Evolutionary conservation across 1,284 basidiomycete species (phyloP).

Genomic region (Xanthoconium separans): DNA sequence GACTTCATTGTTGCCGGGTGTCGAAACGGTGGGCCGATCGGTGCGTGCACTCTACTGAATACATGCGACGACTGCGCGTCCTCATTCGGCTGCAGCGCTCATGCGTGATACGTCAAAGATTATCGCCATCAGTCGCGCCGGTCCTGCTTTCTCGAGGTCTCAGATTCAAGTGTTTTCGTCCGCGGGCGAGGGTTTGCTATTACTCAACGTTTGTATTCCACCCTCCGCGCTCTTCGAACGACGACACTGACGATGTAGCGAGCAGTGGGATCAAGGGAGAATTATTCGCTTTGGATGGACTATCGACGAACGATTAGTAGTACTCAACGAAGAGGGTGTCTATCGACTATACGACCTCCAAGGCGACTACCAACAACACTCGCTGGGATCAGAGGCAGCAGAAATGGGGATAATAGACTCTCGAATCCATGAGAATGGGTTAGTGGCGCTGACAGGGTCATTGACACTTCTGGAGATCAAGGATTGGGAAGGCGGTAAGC

Average conservation of each 20-base stretch:
- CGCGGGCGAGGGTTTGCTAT: constrained; percentile 63
- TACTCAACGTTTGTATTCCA: constrained; percentile 65
- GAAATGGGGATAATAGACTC: constrained; percentile 88
- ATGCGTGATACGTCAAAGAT: constrained; percentile 86
- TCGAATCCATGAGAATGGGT: constrained; percentile 79
- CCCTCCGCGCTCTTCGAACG: constrained; percentile 2
- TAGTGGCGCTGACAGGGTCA: constrained; percentile 83
- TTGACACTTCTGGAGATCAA: constrained; percentile 82
- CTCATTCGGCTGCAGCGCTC: constrained; percentile 55
- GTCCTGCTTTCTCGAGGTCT: constrained; percentile 65
- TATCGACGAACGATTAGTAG: constrained; percentile 73
- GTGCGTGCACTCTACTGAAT: constrained; percentile 41
- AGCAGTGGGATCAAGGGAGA: constrained; percentile 80
- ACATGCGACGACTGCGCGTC: background rate
- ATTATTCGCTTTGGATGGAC: constrained; percentile 87
- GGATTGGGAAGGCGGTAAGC: constrained; percentile 77
- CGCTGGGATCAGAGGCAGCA: constrained; percentile 80
- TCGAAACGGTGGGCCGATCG: constrained; percentile 85
- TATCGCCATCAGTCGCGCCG: constrained; percentile 68
- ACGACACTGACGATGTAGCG: constrained; percentile 21
- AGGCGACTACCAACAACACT: constrained; percentile 81
- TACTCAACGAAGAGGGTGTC: constrained; percentile 89
- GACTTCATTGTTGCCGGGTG: constrained; percentile 85
- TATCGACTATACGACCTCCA: constrained; percentile 91
- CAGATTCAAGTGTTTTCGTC: constrained; percentile 77